phyloP scores from a whole-genome alignment of 352 stramenopile genomes.

The Discostella stelligera region DNA sequence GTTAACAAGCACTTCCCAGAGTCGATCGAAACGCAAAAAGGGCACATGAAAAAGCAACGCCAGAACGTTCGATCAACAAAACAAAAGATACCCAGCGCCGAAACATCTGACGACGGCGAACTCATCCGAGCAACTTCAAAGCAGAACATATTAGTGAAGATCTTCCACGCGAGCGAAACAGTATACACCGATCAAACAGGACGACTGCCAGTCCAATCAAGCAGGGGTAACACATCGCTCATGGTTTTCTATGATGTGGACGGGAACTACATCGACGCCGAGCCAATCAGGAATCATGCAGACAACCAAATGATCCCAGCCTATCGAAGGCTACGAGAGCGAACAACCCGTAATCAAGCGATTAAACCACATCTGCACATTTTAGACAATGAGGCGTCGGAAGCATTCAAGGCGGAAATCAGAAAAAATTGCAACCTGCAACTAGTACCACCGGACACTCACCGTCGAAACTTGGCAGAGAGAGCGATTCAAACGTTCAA shows the following conservation, averaged over 20 bases:
- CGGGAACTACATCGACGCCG: constrained; percentile 42
- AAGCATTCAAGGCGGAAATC: constrained; percentile 24
- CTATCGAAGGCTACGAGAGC: constrained; percentile 9
- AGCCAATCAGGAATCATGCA: constrained; percentile 34
- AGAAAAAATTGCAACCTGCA: too few relatives aligned
- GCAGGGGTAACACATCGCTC: too few relatives aligned
- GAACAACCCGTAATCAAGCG: constrained; percentile 4
- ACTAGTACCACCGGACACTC: too few relatives aligned
- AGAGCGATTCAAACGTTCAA: constrained; percentile 60
- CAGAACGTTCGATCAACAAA: constrained; percentile 13
- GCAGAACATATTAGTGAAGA: too few relatives aligned
- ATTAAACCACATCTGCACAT: constrained; percentile 23
- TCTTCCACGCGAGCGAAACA: constrained; percentile 28
- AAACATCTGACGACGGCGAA: background rate
- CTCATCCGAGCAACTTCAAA: constrained; percentile 20
- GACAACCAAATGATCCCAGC: constrained; percentile 23
- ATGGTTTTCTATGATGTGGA: too few relatives aligned
- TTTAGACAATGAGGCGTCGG: constrained; percentile 51
- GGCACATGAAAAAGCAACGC: constrained; percentile 16
- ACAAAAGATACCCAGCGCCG: background rate
- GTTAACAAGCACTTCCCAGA: constrained; percentile 19
- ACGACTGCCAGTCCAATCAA: too few relatives aligned
- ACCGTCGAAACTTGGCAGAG: constrained; percentile 60
- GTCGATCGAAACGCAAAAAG: too few relatives aligned
- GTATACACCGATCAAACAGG: too few relatives aligned